Base-by-base conservation (phyloP, 257 asterid genomes). In the Fraxinus quadrangulata region DNA sequence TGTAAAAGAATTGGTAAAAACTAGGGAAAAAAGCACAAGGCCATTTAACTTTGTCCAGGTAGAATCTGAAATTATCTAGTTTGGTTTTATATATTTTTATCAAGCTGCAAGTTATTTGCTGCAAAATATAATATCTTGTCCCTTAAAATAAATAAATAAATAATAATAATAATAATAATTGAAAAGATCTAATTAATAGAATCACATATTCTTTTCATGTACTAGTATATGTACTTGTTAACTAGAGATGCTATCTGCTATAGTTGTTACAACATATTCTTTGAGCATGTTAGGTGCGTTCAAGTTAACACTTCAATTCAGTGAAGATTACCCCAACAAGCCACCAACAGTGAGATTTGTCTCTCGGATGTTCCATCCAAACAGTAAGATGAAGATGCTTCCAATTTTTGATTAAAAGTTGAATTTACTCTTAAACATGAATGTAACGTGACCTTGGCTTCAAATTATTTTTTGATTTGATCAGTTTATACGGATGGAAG, bases 401-500 rank as follows among this genome's bases (percentile, higher is more conserved):
- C 37, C 30, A 12, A 17, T 80, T 61, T 65, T 51, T 65, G 28
- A 28, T 12, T 70, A 40, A 19, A 24, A 37, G 54, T 68, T 56
- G 4, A 70, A 77, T 61, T 45, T 21, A 12, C 34, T 5, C 5
- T 24, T 16, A 11, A 36, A 5, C 39, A 36, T 5, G 39, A 51
- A 28, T 78, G 82, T 75, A 37, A 39, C 59, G 34, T 68, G 78
- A 76, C 61, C 70, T 36, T 5, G 9, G 39, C 39, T 36, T 36
- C 39, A 36, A 36, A 36, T 36, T 36, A 36, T 6, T 36, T 36
- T 81, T 59, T 51, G 63, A 51, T 77, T 67, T 84, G 54, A 73
- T 77, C 91, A 93, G 98, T 93, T 86, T 93, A 93, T 77, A 95
- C 92, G 37, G 98, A 93, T 84, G 98, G 98, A 83, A 92, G 97